Percentiles rank a stretch among this genome's conserved stretches.
phyloP scores from a whole-genome alignment of 2,329 filamentous ascomycete species.

The Zasmidium angulare region DNA sequence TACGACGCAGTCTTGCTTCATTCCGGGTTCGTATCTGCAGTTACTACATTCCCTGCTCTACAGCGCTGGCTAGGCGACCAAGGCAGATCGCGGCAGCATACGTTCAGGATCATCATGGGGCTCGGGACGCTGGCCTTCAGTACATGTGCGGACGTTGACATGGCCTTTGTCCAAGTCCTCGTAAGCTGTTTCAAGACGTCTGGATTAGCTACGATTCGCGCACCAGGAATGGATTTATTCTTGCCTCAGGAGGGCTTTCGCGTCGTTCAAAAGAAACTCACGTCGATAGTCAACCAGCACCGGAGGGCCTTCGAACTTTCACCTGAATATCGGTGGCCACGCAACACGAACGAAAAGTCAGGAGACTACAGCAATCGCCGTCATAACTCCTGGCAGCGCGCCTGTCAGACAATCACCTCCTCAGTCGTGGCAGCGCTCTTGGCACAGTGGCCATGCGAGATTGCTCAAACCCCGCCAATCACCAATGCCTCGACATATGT shows the following conservation, averaged over 20 bases:
- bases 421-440: not conserved
- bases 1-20: constrained; percentile 14
- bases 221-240: not conserved
- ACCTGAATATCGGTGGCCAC: constrained; percentile 25
- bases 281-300: constrained; percentile 35
- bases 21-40: not conserved
- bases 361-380: constrained; percentile 24
- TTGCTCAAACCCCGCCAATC: not conserved
- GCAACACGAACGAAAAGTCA: constrained; percentile 33
- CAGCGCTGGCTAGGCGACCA: constrained; percentile 9
- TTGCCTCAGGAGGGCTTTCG: not conserved
- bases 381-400: constrained; percentile 1
- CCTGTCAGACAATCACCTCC: constrained; percentile 2
- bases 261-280: constrained; percentile 22
- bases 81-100: not conserved
- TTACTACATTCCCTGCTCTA: constrained; percentile 13
- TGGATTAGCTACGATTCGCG: not conserved
- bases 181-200: constrained; percentile 36
- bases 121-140: constrained; percentile 47
- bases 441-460: constrained; percentile 19
- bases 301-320: constrained; percentile 29
- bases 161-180: constrained; percentile 45
- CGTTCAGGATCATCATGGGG: constrained; percentile 25
- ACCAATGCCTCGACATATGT: constrained; percentile 15
- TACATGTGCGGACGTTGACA: constrained; percentile 37